Evolutionary conservation across 2,329 filamentous ascomycete genomes (phyloP).

Genomic region (Zasmidium cellare): DNA sequence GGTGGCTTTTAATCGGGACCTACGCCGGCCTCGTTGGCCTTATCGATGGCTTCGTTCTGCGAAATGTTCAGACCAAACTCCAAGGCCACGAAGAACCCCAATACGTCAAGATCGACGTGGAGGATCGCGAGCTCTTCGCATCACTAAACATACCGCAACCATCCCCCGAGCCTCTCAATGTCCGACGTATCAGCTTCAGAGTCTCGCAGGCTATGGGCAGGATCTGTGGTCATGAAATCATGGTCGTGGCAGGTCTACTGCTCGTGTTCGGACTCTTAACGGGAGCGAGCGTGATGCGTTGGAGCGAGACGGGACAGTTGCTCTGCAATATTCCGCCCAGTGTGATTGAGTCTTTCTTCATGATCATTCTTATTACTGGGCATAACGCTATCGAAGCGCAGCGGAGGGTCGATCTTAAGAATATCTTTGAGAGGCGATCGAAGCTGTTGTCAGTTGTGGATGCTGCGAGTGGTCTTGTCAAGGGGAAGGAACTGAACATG

Average conservation of each 20-base stretch:
- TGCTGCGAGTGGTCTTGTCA: too few species aligned
- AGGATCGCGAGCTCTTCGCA: not conserved
- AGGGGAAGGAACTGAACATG: too few species aligned
- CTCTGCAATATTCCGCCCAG: not conserved
- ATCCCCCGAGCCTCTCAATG: not conserved
- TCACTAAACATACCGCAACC: not conserved
- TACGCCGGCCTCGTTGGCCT: constrained; percentile 50
- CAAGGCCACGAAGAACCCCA: constrained; percentile 21
- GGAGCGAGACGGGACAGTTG: not conserved
- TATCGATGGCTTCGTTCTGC: constrained; percentile 48
- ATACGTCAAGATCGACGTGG: not conserved
- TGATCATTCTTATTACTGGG: not conserved
- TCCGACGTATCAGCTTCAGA: not conserved
- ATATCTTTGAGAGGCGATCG: not conserved
- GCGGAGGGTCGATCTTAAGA: not conserved
- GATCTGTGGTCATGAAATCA: not conserved
- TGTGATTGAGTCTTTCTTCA: not conserved
- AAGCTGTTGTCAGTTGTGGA: not conserved
- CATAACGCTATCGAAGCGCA: not conserved
- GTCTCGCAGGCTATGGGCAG: not conserved
- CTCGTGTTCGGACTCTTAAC: not conserved
- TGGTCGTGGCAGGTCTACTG: not conserved
- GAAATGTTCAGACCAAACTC: constrained; percentile 43
- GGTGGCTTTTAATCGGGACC: constrained; percentile 52
- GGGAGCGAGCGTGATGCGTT: not conserved